Base-by-base conservation (phyloP, 495 filamentous ascomycete genomes). In the Lophium mytilinum region DNA sequence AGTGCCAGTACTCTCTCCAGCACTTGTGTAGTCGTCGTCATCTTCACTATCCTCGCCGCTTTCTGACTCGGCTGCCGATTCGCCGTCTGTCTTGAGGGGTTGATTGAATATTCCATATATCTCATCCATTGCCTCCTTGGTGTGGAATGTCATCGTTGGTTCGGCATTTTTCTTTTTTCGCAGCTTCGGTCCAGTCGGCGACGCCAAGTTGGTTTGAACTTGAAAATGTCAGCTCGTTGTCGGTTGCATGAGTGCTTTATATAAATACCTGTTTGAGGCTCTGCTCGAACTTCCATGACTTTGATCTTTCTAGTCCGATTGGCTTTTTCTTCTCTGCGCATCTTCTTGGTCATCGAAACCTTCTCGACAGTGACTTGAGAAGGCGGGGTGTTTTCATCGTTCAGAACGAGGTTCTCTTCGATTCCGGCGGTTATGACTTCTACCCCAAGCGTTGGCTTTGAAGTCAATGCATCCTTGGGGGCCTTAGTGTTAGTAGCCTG, bases 61-160 rank as follows among this genome's bases (percentile, higher is more conserved):
- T 10, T 77, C 68, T 9, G 48, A 48, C 19, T 65, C 69, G 15
- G 74, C 66, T 35, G 63, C 60, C 3, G 62, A 62, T 12, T 75
- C 74, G 3, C 33, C 55, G 9, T 55, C 15, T 24, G 46, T 56
- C 62, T 88, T 82, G 45, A 95, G 69, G 8, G 94, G 92, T 46
- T 94, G 89, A 64, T 93, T 97, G 73, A 98, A 97, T 40, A 98
- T 84, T 57, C 87, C 89, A 69, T 97, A 95, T 48, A 98, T 96
- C 60, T 97, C 94, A 65, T 97, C 91, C 48, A 90, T 96, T 1
- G 93, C 93, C 52, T 91, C 92, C 50, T 83, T 88, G 15, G 93
- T 98, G 66, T 96, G 88, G 60, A 98, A 80, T 1, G 93, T 98
- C 91, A 98, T 96, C 1, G 93, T 98, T 24, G 90, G 88, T 66